phyloP scores from a whole-genome alignment of 805 yeast genomes.

The Hanseniaspora meyeri region DNA sequence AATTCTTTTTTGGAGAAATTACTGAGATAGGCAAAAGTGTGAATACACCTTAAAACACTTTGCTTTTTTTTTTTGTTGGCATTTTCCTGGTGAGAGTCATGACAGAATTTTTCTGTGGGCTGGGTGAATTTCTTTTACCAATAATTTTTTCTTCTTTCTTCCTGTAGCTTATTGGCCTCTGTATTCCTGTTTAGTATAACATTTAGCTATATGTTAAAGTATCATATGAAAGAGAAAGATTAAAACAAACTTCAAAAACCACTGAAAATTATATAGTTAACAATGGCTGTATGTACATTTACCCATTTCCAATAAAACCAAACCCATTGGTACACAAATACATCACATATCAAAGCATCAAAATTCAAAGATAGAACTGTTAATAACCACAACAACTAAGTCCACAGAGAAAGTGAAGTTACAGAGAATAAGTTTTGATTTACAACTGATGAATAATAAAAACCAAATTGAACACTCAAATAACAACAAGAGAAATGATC shows the following conservation, averaged over 20 bases:
- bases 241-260: conserved; percentile 2
- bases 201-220: not conserved
- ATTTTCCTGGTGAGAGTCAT: too few species aligned
- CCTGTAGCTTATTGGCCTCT: too few species aligned
- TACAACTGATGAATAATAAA: too few species aligned
- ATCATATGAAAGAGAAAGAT: not conserved
- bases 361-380: too few species aligned
- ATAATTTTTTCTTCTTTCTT: not conserved
- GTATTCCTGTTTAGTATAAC: not conserved
- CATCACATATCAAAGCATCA: not conserved
- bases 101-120: not conserved
- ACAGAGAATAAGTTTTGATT: too few species aligned
- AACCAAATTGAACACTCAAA: too few species aligned
- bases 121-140: not conserved
- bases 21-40: not conserved
- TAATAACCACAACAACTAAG: too few species aligned
- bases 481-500: too few species aligned
- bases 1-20: not conserved
- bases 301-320: not conserved
- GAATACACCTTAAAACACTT: not conserved
- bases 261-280: conserved; percentile 24
- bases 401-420: too few species aligned
- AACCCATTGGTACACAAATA: not conserved
- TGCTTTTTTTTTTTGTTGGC: not conserved
- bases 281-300: conserved; percentile 33